Evolutionary conservation across 2,329 filamentous ascomycete genomes (phyloP).

Genomic region (Colletotrichum lupini): DNA sequence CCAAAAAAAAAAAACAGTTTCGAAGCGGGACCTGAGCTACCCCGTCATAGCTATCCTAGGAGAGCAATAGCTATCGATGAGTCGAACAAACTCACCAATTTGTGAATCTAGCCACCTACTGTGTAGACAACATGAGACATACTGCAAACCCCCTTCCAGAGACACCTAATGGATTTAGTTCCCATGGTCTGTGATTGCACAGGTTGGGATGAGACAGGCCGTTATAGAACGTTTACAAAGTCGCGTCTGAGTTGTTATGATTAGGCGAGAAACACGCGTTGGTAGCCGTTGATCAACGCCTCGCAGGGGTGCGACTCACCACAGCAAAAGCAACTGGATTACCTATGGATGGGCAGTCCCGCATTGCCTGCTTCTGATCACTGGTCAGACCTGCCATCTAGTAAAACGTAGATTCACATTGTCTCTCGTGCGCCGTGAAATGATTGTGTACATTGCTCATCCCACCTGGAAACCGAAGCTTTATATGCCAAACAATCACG

Average conservation of each 20-base stretch:
- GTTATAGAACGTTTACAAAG: conserved; percentile 24
- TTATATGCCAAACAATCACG: background rate
- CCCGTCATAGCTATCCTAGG: background rate
- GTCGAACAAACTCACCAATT: background rate
- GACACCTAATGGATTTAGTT: background rate
- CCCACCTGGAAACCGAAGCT: background rate
- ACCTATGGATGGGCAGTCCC: background rate
- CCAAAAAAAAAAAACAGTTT: background rate
- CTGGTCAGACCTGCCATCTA: background rate
- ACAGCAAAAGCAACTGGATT: background rate
- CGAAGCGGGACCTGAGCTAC: background rate
- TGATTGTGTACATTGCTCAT: background rate
- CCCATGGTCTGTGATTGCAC: background rate
- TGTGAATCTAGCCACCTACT: background rate
- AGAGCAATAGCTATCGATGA: background rate
- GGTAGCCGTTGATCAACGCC: background rate
- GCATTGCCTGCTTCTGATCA: no score
- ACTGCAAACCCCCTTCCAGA: background rate
- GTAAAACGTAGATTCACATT: background rate
- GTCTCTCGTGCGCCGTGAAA: background rate
- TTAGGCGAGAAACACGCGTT: conserved; percentile 21
- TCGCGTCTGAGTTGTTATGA: conserved; percentile 30
- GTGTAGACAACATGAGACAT: background rate
- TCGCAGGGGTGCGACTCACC: background rate
- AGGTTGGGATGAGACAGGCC: conserved; percentile 17